phyloP scores from a whole-genome alignment of 2,329 filamentous ascomycete species.

The Xylaria multiplex region DNA sequence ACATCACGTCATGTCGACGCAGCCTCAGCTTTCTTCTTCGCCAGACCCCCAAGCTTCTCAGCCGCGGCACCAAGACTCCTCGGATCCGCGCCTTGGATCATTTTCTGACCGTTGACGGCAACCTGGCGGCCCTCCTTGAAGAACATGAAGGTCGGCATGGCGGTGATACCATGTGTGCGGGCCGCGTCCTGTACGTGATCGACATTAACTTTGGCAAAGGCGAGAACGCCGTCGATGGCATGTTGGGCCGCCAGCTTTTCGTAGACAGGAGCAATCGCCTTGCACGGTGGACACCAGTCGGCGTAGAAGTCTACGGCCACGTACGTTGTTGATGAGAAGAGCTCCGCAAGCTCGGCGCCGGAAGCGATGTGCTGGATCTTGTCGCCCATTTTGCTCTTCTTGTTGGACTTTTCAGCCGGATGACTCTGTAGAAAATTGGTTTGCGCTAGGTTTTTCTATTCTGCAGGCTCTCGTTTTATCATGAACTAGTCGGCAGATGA shows the following conservation, averaged over 20 bases:
- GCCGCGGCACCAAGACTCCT: constrained; percentile 48
- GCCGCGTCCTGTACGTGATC: constrained; percentile 64
- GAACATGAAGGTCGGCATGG: constrained; percentile 70
- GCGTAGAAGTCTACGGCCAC: constrained; percentile 68
- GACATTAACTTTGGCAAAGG: constrained; percentile 69
- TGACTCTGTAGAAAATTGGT: not conserved
- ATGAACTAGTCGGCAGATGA: not conserved
- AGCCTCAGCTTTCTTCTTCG: constrained; percentile 48
- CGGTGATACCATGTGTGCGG: constrained; percentile 59
- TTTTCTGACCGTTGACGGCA: constrained; percentile 52
- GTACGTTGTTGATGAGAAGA: constrained; percentile 60
- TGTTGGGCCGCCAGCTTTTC: constrained; percentile 57
- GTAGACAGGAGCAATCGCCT: constrained; percentile 67
- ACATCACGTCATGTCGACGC: constrained; percentile 21
- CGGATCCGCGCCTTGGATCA: constrained; percentile 53
- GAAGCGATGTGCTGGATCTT: constrained; percentile 53
- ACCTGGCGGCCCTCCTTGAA: constrained; percentile 64
- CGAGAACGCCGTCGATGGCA: constrained; percentile 54
- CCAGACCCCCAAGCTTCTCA: constrained; percentile 52
- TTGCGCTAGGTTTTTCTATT: not conserved
- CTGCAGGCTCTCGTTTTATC: not conserved
- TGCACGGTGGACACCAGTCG: constrained; percentile 70
- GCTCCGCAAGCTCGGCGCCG: constrained; percentile 59
- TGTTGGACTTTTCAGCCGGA: not conserved
- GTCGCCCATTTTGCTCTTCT: constrained; percentile 31